phyloP scores from a whole-genome alignment of 257 asterid species.

The Leonotis leonurus region DNA sequence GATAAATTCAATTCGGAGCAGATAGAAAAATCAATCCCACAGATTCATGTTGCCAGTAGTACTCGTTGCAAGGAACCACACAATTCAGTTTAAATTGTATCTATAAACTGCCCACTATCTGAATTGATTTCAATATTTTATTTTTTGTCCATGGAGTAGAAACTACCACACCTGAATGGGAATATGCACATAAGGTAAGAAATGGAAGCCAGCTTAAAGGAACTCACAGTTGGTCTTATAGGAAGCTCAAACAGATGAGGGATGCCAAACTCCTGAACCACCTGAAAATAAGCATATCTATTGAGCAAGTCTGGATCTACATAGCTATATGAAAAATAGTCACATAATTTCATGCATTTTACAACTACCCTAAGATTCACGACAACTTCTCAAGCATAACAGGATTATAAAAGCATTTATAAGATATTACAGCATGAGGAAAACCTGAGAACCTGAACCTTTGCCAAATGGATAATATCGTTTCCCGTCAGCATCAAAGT shows the following conservation, averaged over 20 bases:
- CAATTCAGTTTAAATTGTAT: too few relatives aligned
- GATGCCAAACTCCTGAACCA: constrained; percentile 92
- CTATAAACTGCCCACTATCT: too few relatives aligned
- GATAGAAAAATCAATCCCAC: too few relatives aligned
- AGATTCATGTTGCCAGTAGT: too few relatives aligned
- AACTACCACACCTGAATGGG: too few relatives aligned
- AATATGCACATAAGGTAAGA: too few relatives aligned
- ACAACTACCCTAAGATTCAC: constrained; percentile 3
- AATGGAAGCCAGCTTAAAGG: too few relatives aligned
- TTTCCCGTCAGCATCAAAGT: constrained; percentile 95
- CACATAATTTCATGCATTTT: not conserved
- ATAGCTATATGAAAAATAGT: not conserved
- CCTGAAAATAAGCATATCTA: constrained; percentile 41
- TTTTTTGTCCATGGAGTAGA: too few relatives aligned
- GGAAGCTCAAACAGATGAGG: constrained; percentile 96
- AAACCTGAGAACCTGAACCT: constrained; percentile 98
- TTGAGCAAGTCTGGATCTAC: constrained; percentile 14
- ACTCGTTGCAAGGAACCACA: too few relatives aligned
- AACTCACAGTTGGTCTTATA: constrained; percentile 88
- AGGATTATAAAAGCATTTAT: not conserved
- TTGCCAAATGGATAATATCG: constrained; percentile 95
- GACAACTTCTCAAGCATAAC: constrained; percentile 8
- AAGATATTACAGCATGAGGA: constrained; percentile 20
- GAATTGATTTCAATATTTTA: too few relatives aligned
- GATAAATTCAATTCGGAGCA: too few relatives aligned